Base-by-base conservation (phyloP, 768 basidiomycete genomes). In the Thelephora aurantiotincta region DNA sequence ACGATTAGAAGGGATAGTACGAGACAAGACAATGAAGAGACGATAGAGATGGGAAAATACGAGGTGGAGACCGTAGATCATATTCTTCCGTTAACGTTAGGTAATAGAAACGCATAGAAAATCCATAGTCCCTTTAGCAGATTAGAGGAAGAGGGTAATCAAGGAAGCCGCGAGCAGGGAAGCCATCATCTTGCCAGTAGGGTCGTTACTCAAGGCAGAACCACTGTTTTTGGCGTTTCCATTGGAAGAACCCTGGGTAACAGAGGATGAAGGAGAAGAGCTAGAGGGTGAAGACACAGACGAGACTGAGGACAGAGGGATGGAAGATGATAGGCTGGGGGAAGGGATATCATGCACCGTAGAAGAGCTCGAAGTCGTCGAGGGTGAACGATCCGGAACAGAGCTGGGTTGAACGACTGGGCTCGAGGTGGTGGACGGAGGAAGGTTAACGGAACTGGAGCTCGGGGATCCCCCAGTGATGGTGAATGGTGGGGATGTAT, bases 401-500 rank as follows among this genome's bases (percentile, higher is more conserved):
- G 26, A 30, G 9, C 5, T 30, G 26, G 26, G 26, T 30, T 30
- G 26, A 9, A 30, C 26, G 9, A 30, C 26, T 4, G 26, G 26
- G 5, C 26, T 30, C 26, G 26, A 4, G 26, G 9, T 30, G 26
- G 38, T 41, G 7, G 38, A 41, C 11, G 38, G 38, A 14, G 36
- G 36, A 3, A 19, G 36, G 19, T 16, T 9, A 16, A n/a, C 22
- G 38, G 18, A 11, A 22, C 14, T 41, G 16, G 22, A 16, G 11
- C 18, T 41, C 22, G 9, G 9, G 11, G 38, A 41, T 18, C 38
- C 38, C 7, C 38, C 38, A 18, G 7, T 43, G 44, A 65, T 66
- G 47, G 58, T 56, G 52, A 64, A 57, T 35, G 45, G 9, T 14
- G 51, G 50, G 5, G 57, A 60, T 11, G 44, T 52, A 58, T 71